Evolutionary conservation across 306 rosid species (phyloP), one percentile per base, ranked within the genome.

Genomic region (Geum urbanum): DNA sequence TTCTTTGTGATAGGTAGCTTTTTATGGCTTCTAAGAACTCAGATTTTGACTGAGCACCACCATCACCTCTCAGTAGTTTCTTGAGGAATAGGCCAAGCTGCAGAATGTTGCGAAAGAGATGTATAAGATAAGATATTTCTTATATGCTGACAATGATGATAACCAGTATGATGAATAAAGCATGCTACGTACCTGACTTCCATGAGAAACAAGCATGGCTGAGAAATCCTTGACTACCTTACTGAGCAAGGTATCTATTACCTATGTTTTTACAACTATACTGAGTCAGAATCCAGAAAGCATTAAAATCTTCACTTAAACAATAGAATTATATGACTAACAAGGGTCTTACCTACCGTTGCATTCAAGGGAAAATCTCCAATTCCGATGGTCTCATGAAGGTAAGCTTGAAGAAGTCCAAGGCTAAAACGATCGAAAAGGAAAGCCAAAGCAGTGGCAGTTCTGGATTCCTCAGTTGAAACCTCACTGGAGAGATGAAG

Each of bases 301-400:
- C 51, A 78, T 43, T 37, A 66, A 15, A 8, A 48, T 56, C 3
- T 69, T 1, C 18, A 63, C 55, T 43, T 16, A 13, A 12, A 53
- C 4, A 18, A 44, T n/a, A 57, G 6, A 35, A 27, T 40, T 53
- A 67, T 49, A 75, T 9, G 2, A 10, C 40, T 11, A 75, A 76
- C 24, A 77, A 83, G 80, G 56, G 63, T 85, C 98, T 90, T 94
- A 94, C 97, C 98, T 77, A 94, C 98, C 98, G 78, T 90, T 90
- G 90, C 79, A 94, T 88, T 94, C 81, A 94, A 68, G 41, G 97
- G 96, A 43, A 84, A 77, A 67, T 90, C 97, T 59, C 84, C 90
- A 57, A 79, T 55, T 51, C 67, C 90, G 60, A 84, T 81, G 24
- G 75, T 57, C 86, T 94, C 97, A 69, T 76, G 86, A 67, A 94